These are phyloP conservation scores for Diaporthe australafricana DNA, from an alignment of 2,329 filamentous ascomycete genomes.

Conservation along the genomic window DNA sequence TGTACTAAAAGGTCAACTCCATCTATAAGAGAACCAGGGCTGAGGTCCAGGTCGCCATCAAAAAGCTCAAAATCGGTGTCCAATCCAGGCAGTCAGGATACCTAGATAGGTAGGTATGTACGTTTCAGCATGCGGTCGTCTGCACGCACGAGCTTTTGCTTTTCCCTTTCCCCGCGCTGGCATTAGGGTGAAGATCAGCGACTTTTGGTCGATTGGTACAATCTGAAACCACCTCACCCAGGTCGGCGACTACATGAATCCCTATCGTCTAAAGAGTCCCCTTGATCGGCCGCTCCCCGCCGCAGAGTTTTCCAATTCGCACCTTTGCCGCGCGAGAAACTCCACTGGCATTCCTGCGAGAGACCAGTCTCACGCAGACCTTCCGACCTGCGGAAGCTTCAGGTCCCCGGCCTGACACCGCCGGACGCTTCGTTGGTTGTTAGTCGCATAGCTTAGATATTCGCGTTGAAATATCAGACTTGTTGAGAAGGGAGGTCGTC, in stretches of 20 bases:
- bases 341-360: background rate
- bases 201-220: background rate
- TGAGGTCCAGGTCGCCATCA: background rate
- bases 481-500: background rate
- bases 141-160: background rate
- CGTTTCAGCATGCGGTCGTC: background rate
- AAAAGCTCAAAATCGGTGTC: background rate
- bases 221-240: background rate
- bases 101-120: background rate
- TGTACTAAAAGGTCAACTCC: background rate
- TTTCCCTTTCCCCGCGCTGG: conserved; percentile 2
- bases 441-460: background rate
- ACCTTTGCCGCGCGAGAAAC: background rate
- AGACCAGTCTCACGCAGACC: background rate
- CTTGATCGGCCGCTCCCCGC: background rate
- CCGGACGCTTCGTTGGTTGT: too few species aligned
- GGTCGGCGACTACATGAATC: background rate
- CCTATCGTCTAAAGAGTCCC: background rate
- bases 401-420: background rate
- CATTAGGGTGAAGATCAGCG: conserved; percentile 2
- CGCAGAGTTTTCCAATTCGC: background rate
- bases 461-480: too few species aligned
- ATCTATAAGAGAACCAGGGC: background rate
- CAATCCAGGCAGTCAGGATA: background rate
- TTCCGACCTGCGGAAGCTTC: background rate